phyloP scores from a whole-genome alignment of 495 filamentous ascomycete species.

The Podospora didyma region DNA sequence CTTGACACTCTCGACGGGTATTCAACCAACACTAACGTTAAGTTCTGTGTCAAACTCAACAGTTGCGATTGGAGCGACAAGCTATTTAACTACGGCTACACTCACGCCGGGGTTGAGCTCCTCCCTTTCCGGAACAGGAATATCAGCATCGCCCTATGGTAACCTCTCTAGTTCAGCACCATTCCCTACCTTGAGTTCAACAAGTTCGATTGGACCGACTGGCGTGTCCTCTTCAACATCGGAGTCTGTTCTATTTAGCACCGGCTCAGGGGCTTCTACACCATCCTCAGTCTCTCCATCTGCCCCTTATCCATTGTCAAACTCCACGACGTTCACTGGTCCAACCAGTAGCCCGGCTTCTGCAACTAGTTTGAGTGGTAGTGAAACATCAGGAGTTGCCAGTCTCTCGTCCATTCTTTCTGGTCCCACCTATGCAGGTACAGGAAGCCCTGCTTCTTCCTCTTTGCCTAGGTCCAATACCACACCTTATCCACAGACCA shows the following conservation, averaged over 20 bases:
- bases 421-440: not conserved
- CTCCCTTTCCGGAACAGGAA: not conserved
- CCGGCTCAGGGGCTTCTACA: constrained; percentile 9
- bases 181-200: constrained; percentile 19
- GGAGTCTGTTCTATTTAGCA: not conserved
- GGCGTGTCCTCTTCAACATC: not conserved
- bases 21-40: not conserved
- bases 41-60: not conserved
- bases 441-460: not conserved
- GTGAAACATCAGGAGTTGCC: not conserved
- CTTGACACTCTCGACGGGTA: not conserved
- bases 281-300: constrained; percentile 9
- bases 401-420: not conserved
- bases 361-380: not conserved
- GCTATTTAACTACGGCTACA: not conserved
- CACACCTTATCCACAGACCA: constrained; percentile 16
- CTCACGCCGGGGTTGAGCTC: not conserved
- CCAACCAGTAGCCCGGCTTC: constrained; percentile 3
- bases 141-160: not conserved
- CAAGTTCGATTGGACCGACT: constrained; percentile 10
- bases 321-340: constrained; percentile 10
- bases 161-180: constrained; percentile 10
- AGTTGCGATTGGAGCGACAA: not conserved
- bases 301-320: constrained; percentile 14
- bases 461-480: constrained; percentile 7